Evolutionary conservation across 495 filamentous ascomycete species (phyloP), one percentile per base, ranked within the genome.

Genomic region (Lentithecium fluviatile): DNA sequence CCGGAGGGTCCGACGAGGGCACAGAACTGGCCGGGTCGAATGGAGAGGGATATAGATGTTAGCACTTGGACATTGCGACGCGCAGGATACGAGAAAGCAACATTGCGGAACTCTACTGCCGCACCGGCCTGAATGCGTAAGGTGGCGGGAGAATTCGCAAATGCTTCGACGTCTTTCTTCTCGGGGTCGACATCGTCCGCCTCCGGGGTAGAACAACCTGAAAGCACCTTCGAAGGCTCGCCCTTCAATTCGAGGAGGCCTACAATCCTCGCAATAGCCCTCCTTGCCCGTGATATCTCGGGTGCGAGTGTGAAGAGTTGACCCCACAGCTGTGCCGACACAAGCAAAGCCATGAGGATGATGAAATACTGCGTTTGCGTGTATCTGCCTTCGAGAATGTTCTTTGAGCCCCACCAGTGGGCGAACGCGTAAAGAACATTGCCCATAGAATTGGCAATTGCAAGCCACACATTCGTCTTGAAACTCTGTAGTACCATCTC

Each of bases 331-430:
- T 93, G 89, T 1, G 89, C 83, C 62, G 89, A 88, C 62, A 92
- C 93, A 48, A 93, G 83, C 67, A 93, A 81, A 36, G 89, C 79
- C 38, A 81, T 76, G 74, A 93, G 95, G 63, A 88, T 88, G 60
- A 96, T 76, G 72, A 95, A 96, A 78, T 94, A 95, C 52, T 87
- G 84, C 67, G 88, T 86, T 71, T 88, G 81, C 57, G 74, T 88
- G 59, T 82, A 82, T 71, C 94, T 86, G 32, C 74, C 66, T 36
- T 80, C 79, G n/a, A 80, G 83, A 36, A 96, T 86, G 29, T 93
- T 78, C 6, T 81, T 87, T 32, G 90, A 90, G 49, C 91, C 91
- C 68, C 93, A 95, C 90, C 90, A 95, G 75, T 94, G 95, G 1
- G 87, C 91, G 20, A 96, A 84, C 11, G 89, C 91, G 47, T 89